phyloP scores from a whole-genome alignment of 2,329 filamentous ascomycete genomes.

The Aspergillus fumigatiaffinis region DNA sequence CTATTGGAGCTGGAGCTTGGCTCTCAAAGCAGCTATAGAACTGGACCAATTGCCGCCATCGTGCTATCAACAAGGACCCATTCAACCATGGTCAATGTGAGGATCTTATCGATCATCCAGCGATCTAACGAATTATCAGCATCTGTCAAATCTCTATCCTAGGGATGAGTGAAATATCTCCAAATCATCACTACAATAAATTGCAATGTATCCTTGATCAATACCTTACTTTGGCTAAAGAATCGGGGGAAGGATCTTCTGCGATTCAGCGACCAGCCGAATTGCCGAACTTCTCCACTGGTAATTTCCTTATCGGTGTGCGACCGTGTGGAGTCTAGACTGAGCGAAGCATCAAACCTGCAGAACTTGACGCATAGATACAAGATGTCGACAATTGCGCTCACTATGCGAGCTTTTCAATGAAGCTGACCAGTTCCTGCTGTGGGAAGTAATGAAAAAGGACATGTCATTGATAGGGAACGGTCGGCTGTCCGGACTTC shows the following conservation, averaged over 20 bases:
- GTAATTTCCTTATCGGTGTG: neutral
- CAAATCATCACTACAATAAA: neutral
- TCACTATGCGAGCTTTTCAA: too few species aligned
- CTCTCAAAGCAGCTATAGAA: too few species aligned
- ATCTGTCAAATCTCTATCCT: too few species aligned
- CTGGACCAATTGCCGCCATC: neutral
- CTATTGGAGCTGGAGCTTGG: neutral
- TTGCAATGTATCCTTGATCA: neutral
- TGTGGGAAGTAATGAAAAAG: neutral
- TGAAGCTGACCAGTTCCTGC: neutral
- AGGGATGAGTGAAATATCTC: neutral
- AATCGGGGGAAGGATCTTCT: neutral
- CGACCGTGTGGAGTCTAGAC: neutral
- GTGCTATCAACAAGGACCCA: neutral
- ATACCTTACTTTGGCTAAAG: neutral
- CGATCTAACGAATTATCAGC: neutral
- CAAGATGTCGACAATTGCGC: too few species aligned
- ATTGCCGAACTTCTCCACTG: neutral
- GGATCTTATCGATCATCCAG: neutral
- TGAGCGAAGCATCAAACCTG: neutral
- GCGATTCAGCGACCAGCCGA: neutral
- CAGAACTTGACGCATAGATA: too few species aligned
- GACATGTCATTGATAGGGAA: neutral
- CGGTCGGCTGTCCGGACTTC: neutral
- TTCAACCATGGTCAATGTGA: neutral